These are phyloP conservation scores for Pleurostoma richardsiae DNA, from an alignment of 2,329 filamentous ascomycete genomes.

Conservation along the genomic window DNA sequence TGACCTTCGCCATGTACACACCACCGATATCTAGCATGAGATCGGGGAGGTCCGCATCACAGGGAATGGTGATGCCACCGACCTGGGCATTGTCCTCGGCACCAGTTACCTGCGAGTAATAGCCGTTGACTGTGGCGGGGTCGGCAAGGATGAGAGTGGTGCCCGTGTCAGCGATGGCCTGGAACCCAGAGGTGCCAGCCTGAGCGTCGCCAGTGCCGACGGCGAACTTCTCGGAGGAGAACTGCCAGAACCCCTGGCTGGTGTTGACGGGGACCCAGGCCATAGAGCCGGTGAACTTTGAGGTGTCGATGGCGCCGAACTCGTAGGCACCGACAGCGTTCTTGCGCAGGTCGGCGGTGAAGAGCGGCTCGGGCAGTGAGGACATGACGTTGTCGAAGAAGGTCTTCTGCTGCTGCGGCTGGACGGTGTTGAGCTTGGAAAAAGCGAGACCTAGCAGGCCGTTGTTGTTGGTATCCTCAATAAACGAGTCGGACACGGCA, in stretches of 20 bases:
- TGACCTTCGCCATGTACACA: constrained; percentile 50
- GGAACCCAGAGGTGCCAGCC: constrained; percentile 26
- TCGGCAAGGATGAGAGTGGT: constrained; percentile 61
- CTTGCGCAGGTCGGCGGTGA: constrained; percentile 64
- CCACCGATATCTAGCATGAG: constrained; percentile 52
- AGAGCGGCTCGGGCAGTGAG: constrained; percentile 59
- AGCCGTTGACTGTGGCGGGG: constrained; percentile 39
- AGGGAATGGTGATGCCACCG: constrained; percentile 43
- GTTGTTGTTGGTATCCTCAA: constrained; percentile 54
- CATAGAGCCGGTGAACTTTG: constrained; percentile 59
- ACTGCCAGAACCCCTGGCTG: constrained; percentile 64
- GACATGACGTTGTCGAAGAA: constrained; percentile 67
- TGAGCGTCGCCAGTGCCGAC: constrained; percentile 39
- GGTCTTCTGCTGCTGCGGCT: constrained; percentile 59
- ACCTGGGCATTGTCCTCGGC: constrained; percentile 30
- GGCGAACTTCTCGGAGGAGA: constrained; percentile 50
- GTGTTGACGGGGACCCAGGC: constrained; percentile 57
- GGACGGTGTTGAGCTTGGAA: constrained; percentile 58
- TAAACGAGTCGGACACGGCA: constrained; percentile 51
- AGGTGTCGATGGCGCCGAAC: constrained; percentile 64
- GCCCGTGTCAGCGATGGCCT: constrained; percentile 53
- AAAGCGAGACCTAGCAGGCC: constrained; percentile 69
- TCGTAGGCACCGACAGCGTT: constrained; percentile 61
- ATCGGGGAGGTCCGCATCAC: constrained; percentile 38
- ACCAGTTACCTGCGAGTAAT: constrained; percentile 41